Evolutionary conservation across 345 rosid genomes (phyloP).

Genomic region (Gossypium raimondii): DNA sequence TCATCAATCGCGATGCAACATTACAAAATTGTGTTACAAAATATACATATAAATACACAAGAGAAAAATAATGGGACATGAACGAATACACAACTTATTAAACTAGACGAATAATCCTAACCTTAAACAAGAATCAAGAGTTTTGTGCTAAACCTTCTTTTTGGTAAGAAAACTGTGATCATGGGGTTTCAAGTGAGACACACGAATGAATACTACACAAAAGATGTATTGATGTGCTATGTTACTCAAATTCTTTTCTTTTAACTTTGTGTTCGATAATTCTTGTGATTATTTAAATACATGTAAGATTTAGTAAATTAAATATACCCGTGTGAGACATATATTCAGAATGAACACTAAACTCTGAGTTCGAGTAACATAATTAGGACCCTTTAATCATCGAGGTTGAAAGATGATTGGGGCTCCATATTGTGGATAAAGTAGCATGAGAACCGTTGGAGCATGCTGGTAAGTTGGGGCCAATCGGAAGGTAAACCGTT

Average conservation of each 20-base stretch:
- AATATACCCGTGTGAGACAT: neutral
- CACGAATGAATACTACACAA: neutral
- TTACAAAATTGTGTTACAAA: slow-evolving; percentile 17
- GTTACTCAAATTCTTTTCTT: neutral
- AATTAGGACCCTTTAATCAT: neutral
- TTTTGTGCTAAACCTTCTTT: neutral
- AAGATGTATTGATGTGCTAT: neutral
- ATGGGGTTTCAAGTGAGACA: neutral
- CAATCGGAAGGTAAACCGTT: slow-evolving; percentile 57
- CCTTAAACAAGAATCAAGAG: neutral
- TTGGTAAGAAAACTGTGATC: neutral
- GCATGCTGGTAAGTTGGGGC: slow-evolving; percentile 74
- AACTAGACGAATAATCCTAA: no score
- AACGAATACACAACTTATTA: neutral
- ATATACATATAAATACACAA: slow-evolving; percentile 20
- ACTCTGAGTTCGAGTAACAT: neutral
- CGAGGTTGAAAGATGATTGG: slow-evolving; percentile 54
- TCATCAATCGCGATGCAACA: neutral
- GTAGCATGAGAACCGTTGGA: slow-evolving; percentile 60
- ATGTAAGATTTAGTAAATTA: neutral
- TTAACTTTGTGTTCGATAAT: neutral
- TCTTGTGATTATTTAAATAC: neutral
- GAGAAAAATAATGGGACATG: neutral
- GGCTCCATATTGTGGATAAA: slow-evolving; percentile 78
- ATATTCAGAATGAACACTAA: neutral